These are phyloP conservation scores for Magnusiomyces suaveolens DNA, from an alignment of 1,139 yeast genomes.

Conservation along the genomic window DNA sequence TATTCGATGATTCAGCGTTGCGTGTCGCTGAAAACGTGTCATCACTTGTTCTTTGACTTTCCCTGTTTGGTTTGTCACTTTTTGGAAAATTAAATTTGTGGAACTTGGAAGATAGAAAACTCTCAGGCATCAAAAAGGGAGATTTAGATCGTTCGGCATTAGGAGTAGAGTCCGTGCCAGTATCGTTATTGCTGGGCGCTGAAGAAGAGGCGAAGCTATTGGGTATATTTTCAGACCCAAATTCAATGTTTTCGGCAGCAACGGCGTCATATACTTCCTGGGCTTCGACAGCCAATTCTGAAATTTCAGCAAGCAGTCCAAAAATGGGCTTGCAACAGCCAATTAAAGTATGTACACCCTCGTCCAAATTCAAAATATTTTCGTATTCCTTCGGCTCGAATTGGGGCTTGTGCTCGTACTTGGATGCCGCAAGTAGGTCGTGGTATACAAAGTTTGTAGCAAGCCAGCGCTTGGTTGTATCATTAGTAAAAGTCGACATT, in stretches of 20 bases:
- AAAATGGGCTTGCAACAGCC: conserved; percentile 65
- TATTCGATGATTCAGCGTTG: background rate
- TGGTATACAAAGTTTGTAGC: conserved; percentile 78
- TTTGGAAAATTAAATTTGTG: background rate
- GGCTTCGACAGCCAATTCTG: conserved; percentile 47
- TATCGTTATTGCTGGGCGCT: background rate
- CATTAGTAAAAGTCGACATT: conserved; percentile 39
- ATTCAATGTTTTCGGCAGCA: background rate
- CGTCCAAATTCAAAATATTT: conserved; percentile 33
- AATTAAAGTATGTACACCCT: conserved; percentile 54
- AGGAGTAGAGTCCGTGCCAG: background rate
- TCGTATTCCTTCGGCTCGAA: conserved; percentile 39
- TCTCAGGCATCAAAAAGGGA: background rate
- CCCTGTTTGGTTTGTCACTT: background rate
- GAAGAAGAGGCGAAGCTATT: conserved; percentile 5
- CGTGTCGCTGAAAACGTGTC: background rate
- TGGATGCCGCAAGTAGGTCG: conserved; percentile 59
- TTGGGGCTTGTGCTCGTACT: conserved; percentile 27
- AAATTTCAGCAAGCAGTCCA: conserved; percentile 58
- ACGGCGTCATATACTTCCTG: conserved; percentile 13
- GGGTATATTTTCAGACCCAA: conserved; percentile 3
- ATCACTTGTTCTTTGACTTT: background rate
- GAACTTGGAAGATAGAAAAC: background rate
- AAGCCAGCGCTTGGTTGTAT: conserved; percentile 60
- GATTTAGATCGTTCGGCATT: background rate